These are phyloP conservation scores for Neonectria coccinea DNA, from an alignment of 2,329 filamentous ascomycete genomes.

Conservation along the genomic window DNA sequence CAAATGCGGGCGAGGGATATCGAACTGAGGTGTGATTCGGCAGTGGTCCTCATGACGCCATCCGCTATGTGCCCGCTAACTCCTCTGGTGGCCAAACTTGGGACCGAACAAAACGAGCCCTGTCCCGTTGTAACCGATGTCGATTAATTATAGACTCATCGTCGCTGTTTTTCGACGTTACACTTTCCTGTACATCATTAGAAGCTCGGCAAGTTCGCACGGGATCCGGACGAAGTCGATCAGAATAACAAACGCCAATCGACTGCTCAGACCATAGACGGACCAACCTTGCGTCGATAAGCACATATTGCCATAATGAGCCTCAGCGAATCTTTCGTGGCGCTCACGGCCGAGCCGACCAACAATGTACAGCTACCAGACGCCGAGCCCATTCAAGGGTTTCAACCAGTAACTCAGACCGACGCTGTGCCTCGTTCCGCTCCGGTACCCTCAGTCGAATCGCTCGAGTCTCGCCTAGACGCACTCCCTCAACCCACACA, in stretches of 20 bases:
- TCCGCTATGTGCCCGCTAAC: constrained; percentile 30
- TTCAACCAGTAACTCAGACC: constrained; percentile 19
- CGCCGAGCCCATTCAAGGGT: constrained; percentile 3
- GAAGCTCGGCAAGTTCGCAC: background rate
- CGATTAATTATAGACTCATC: constrained; percentile 22
- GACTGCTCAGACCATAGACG: background rate
- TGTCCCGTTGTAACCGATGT: constrained; percentile 2
- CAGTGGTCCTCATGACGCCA: constrained; percentile 37
- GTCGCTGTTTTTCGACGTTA: background rate
- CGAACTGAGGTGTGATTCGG: constrained; percentile 36
- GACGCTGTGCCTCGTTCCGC: constrained; percentile 17
- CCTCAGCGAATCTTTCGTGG: constrained; percentile 26
- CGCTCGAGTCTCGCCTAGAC: background rate
- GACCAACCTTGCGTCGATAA: background rate
- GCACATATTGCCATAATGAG: constrained; percentile 28
- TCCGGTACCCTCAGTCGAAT: background rate
- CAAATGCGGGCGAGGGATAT: constrained; percentile 37
- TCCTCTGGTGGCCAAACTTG: constrained; percentile 9
- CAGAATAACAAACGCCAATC: background rate
- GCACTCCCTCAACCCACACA: constrained; percentile 25
- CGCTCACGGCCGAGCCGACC: constrained; percentile 35
- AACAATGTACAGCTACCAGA: constrained; percentile 19
- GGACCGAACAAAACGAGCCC: constrained; percentile 26
- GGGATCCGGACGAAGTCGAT: background rate
- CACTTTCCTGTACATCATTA: background rate